Evolutionary conservation across 2,329 filamentous ascomycete species (phyloP).

Genomic region (Fonsecaea nubica): DNA sequence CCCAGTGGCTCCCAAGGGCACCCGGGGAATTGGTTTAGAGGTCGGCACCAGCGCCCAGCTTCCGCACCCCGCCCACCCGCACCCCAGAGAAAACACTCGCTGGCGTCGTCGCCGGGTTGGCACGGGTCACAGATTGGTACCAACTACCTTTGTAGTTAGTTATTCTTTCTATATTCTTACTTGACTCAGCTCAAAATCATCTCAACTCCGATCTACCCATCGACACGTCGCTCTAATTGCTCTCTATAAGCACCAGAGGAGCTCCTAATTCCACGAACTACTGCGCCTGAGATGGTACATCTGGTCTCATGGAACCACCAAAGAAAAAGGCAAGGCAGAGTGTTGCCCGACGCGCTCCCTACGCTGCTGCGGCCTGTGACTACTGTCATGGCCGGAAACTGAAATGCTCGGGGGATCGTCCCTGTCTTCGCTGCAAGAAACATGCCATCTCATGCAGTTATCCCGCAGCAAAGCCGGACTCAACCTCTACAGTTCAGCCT

Average conservation of each 20-base stretch:
- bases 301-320: constrained; percentile 10
- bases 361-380: constrained; percentile 21
- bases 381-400: constrained; percentile 22
- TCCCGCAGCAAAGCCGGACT: constrained; percentile 8
- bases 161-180: too few species aligned
- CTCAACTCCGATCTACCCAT: not conserved
- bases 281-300: not conserved
- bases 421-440: constrained; percentile 21
- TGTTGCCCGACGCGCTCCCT: constrained; percentile 13
- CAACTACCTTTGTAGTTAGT: too few species aligned
- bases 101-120: too few species aligned
- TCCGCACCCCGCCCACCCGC: too few species aligned
- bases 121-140: too few species aligned
- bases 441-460: constrained; percentile 23
- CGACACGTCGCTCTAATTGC: not conserved
- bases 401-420: constrained; percentile 23
- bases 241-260: not conserved
- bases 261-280: not conserved
- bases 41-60: too few species aligned
- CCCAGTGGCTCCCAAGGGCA: too few species aligned
- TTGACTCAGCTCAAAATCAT: not conserved
- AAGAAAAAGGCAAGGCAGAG: constrained; percentile 12
- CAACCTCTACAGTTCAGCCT: not conserved
- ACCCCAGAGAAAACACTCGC: too few species aligned
- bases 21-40: too few species aligned